Base-by-base conservation (phyloP, 371 early-diverging fungal genomes). In the Circinella minor region DNA sequence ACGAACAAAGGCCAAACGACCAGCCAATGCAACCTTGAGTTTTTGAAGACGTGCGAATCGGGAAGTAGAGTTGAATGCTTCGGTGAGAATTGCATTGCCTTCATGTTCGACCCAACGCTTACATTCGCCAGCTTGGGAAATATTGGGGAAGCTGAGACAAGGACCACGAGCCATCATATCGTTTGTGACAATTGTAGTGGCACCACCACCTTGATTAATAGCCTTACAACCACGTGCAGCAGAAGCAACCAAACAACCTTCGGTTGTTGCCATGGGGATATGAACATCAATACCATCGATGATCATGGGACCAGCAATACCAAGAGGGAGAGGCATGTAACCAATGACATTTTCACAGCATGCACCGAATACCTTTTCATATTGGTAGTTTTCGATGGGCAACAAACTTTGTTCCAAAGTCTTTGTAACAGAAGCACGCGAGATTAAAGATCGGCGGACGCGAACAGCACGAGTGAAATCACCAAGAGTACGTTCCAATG, bases 281-380 rank as follows among this genome's bases (percentile, higher is more conserved):
- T 93, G 94, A 46, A 92, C 86, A 7, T 74, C 54, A 66, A 91
- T 84, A 43, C 91, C 93, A 75, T 98, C 96, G 65, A 98, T 89
- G 36, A 79, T 79, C 68, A 94, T 77, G 1, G 97, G 97, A 5
- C 84, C 96, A 36, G 97, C 98, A 64, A 96, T 88, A 67, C 99
- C 99, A 3, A 98, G 89, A 4, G 99, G 99, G 36, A 98, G 76
- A 18, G 97, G 98, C 85, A 95, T 86, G 72, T 96, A 95, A 49
- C 99, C 99, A 75, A 98, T 89, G 10, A 98, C 97, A 80, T 98
- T 98, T 77, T 98, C 99, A 75, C 98, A 98, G 84, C 98, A 98
- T 67, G 93, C 91, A 4, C 97, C 97, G 72, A 90, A 84, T 6
- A 98, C 95, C 71, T 91, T 91, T 71, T 88, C 81, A 78, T 97